Percentiles rank a stretch among this genome's conserved stretches.
Evolutionary conservation across 2,329 filamentous ascomycete species (phyloP).

Genomic region (Seiridium unicorne): DNA sequence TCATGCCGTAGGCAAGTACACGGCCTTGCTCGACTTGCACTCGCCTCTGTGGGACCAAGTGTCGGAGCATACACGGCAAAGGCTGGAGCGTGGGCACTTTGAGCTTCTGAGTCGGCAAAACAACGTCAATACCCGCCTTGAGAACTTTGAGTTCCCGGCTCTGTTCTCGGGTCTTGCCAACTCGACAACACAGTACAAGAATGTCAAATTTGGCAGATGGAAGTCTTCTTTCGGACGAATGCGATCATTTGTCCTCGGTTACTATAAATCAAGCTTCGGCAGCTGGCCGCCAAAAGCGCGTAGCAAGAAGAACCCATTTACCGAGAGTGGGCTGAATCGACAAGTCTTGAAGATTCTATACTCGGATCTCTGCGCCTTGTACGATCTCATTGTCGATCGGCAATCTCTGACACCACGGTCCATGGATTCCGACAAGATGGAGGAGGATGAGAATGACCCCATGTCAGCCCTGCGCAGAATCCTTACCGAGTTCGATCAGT

Average conservation of each 20-base stretch:
- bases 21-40: constrained; percentile 65
- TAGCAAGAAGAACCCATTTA: constrained; percentile 88
- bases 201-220: constrained; percentile 84
- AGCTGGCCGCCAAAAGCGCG: constrained; percentile 89
- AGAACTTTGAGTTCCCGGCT: constrained; percentile 87
- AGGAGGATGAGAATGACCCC: constrained; percentile 50
- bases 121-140: constrained; percentile 70
- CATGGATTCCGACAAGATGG: constrained; percentile 62
- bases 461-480: constrained; percentile 73
- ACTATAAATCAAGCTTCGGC: constrained; percentile 60
- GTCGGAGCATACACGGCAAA: constrained; percentile 68
- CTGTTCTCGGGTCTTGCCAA: constrained; percentile 86
- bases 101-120: constrained; percentile 74
- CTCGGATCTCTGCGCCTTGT: constrained; percentile 79
- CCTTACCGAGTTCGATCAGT: constrained; percentile 84
- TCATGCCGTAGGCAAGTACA: constrained; percentile 85
- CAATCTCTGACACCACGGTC: constrained; percentile 74
- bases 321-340: constrained; percentile 82
- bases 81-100: constrained; percentile 78
- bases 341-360: constrained; percentile 80
- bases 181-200: constrained; percentile 75
- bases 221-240: constrained; percentile 71
- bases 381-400: constrained; percentile 85
- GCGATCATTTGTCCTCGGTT: constrained; percentile 68
- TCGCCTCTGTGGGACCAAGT: constrained; percentile 70